Evolutionary conservation across 108 stramenopile genomes (phyloP).

Genomic region (Skeletonema grethae): DNA sequence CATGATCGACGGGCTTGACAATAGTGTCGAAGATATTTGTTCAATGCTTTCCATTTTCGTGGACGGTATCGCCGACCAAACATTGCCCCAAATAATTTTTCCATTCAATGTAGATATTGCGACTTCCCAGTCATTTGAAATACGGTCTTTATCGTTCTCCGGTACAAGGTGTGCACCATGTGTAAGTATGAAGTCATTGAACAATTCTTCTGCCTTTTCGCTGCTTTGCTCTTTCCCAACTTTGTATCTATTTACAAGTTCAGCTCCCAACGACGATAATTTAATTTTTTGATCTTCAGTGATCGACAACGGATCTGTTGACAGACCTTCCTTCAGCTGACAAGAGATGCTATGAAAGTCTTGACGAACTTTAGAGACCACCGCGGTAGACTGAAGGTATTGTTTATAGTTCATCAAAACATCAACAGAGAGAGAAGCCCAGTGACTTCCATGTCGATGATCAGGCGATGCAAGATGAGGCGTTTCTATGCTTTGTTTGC

Average conservation of each 20-base stretch:
- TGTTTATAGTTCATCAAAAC: slow-evolving; percentile 57
- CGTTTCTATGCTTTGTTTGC: slow-evolving; percentile 44
- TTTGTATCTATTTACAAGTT: slow-evolving; percentile 68
- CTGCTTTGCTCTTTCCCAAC: slow-evolving; percentile 32
- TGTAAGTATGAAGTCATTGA: slow-evolving; percentile 64
- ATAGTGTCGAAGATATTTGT: slow-evolving; percentile 5
- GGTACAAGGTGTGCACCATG: slow-evolving; percentile 43
- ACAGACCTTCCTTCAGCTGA: not conserved
- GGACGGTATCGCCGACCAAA: slow-evolving; percentile 41
- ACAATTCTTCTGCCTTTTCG: slow-evolving; percentile 62
- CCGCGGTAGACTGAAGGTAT: slow-evolving; percentile 72
- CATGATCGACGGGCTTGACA: slow-evolving; percentile 42
- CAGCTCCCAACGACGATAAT: slow-evolving; percentile 54
- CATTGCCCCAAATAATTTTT: slow-evolving; percentile 31
- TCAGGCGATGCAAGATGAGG: slow-evolving; percentile 70
- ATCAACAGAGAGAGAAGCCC: slow-evolving; percentile 62
- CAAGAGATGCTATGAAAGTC: slow-evolving; percentile 50
- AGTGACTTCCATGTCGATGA: slow-evolving; percentile 58
- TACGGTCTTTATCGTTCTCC: not conserved
- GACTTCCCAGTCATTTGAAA: not conserved
- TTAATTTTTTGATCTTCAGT: slow-evolving; percentile 34
- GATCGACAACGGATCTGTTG: not conserved
- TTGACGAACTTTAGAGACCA: slow-evolving; percentile 65
- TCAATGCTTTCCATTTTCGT: slow-evolving; percentile 15
- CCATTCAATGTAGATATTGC: not conserved